Evolutionary conservation across 805 yeast species (phyloP).

Genomic region (Starmerella vaccinii): DNA sequence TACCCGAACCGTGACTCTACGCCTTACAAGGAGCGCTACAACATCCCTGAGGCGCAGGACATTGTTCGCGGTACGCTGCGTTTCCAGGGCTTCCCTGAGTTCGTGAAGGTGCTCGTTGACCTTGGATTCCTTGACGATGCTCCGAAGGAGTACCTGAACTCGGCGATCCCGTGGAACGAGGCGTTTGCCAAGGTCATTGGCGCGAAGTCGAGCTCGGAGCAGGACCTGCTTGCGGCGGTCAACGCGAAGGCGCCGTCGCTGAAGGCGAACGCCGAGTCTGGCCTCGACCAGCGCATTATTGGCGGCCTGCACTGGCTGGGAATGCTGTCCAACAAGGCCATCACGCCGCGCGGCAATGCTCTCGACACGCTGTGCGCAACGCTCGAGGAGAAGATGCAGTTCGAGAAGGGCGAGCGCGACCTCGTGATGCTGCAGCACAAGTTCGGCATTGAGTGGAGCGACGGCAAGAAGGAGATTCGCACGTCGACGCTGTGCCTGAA

Average conservation of each 20-base stretch:
- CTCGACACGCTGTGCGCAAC: slow-evolving; percentile 95
- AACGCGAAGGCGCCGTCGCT: slow-evolving; percentile 47
- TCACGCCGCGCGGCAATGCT: slow-evolving; percentile 85
- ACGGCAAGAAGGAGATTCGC: slow-evolving; percentile 82
- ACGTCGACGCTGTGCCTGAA: slow-evolving; percentile 91
- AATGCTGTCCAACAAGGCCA: slow-evolving; percentile 62
- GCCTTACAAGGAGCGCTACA: slow-evolving; percentile 78
- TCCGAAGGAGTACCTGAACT: slow-evolving; percentile 45
- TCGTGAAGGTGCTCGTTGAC: slow-evolving; percentile 89
- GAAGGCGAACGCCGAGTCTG: slow-evolving; percentile 57
- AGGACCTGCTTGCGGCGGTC: slow-evolving; percentile 66
- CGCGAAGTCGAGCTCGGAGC: slow-evolving; percentile 57
- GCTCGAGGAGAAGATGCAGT: slow-evolving; percentile 90
- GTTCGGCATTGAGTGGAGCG: slow-evolving; percentile 94
- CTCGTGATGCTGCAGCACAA: slow-evolving; percentile 92
- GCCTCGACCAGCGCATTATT: slow-evolving; percentile 76
- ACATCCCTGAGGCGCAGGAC: slow-evolving; percentile 95
- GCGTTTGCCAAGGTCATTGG: slow-evolving; percentile 70
- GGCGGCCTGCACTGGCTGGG: slow-evolving; percentile 93
- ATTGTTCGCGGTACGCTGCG: slow-evolving; percentile 94
- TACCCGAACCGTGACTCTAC: slow-evolving; percentile 99
- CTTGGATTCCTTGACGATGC: slow-evolving; percentile 83
- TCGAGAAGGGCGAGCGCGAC: slow-evolving; percentile 91
- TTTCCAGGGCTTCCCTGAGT: slow-evolving; percentile 98
- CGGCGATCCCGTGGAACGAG: slow-evolving; percentile 70